A percentile compares a stretch with the other conserved stretches of the same genome.
Evolutionary conservation across 2,329 filamentous ascomycete species (phyloP).

Genomic region (Alternaria triticina): DNA sequence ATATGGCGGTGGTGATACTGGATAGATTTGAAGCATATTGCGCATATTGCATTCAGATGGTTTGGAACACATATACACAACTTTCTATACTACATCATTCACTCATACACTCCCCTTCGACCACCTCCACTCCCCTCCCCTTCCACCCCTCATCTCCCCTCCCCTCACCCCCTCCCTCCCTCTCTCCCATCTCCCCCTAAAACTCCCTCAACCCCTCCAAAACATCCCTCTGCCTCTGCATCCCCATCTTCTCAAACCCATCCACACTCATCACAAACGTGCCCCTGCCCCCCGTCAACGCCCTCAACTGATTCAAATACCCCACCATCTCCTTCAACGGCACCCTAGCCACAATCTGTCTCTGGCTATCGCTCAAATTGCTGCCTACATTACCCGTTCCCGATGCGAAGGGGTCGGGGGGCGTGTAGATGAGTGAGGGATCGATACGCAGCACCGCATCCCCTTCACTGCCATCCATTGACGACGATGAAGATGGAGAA

Average conservation of each 20-base stretch:
- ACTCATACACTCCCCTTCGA: not conserved
- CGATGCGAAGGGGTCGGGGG: slow-evolving; percentile 78
- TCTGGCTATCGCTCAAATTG: slow-evolving; percentile 36
- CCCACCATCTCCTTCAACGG: slow-evolving; percentile 97
- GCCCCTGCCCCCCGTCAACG: slow-evolving; percentile 83
- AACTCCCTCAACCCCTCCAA: slow-evolving; percentile 48
- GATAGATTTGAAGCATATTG: not conserved
- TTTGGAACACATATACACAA: not conserved
- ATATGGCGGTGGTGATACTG: not conserved
- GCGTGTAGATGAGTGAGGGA: slow-evolving; percentile 78
- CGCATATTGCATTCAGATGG: not conserved
- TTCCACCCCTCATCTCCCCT: no score
- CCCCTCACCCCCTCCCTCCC: no score
- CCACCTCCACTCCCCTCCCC: no score
- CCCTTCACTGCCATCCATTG: no score
- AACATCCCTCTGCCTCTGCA: slow-evolving; percentile 64
- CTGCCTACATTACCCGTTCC: slow-evolving; percentile 25
- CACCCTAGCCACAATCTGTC: slow-evolving; percentile 80
- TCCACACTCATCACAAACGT: slow-evolving; percentile 79
- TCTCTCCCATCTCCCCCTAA: not conserved
- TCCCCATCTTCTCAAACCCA: slow-evolving; percentile 71
- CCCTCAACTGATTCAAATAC: slow-evolving; percentile 86
- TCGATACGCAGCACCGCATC: no score
- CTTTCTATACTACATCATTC: not conserved
- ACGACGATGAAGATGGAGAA: no score